phyloP scores from a whole-genome alignment of 1,284 basidiomycete species.

The Vanrija humicola region DNA sequence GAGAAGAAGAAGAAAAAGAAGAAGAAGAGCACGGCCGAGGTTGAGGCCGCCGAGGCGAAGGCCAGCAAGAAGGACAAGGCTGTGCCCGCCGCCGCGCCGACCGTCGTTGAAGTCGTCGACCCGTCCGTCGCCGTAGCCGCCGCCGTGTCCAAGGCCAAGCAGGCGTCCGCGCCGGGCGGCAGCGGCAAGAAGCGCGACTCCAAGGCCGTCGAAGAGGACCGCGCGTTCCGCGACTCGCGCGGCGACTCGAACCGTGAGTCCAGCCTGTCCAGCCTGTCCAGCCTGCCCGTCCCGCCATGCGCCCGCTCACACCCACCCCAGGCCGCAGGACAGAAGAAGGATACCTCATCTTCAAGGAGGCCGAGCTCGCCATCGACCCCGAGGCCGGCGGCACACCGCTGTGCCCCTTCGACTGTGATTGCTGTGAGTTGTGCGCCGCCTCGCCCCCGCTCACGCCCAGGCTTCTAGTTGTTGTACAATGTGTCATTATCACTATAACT shows the following conservation, averaged over 20 bases:
- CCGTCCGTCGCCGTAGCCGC: constrained; percentile 18
- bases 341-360: constrained; percentile 77
- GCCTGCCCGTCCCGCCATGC: background rate
- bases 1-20: constrained; percentile 5
- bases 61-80: constrained; percentile 4
- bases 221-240: constrained; percentile 69
- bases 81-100: background rate
- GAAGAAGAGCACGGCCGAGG: background rate
- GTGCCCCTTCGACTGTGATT: constrained; percentile 73
- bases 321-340: constrained; percentile 81
- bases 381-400: constrained; percentile 66
- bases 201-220: constrained; percentile 50
- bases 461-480: constrained; percentile 12
- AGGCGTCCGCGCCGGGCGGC: constrained; percentile 1
- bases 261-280: background rate
- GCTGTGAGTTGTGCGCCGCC: constrained; percentile 58
- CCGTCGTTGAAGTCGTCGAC: constrained; percentile 31
- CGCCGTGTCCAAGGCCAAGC: constrained; percentile 11
- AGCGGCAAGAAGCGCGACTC: constrained; percentile 19
- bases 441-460: background rate
- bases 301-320: constrained; percentile 39
- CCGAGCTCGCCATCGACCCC: constrained; percentile 69
- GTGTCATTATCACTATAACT: background rate
- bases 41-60: constrained; percentile 5
- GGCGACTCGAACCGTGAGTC: constrained; percentile 67